Conservation (phyloP, 345 rosid species). For the Trapa bicornis region DNA sequence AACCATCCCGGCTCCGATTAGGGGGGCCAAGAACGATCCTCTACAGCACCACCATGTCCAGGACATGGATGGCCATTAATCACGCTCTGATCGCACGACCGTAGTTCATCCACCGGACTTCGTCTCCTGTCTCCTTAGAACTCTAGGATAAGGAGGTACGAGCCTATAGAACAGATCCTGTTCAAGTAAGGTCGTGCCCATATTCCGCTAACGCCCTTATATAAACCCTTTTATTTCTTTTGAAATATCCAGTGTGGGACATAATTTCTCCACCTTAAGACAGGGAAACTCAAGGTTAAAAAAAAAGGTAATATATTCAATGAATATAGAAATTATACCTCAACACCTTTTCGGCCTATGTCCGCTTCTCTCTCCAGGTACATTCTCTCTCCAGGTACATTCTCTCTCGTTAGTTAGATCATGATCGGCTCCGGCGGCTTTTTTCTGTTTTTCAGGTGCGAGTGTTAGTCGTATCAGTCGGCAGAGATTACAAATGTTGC, state of each 20-base stretch:
- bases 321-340: slow-evolving; percentile 12
- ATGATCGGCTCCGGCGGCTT: no score
- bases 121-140: no score
- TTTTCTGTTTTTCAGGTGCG: not conserved
- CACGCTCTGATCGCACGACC: slow-evolving; percentile 10
- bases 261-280: no score
- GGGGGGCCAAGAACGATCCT: not conserved
- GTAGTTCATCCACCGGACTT: no score
- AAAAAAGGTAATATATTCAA: no score
- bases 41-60: rapidly evolving
- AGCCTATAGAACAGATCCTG: slow-evolving; percentile 17
- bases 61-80: not conserved
- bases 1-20: not conserved
- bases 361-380: slow-evolving; percentile 17
- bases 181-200: slow-evolving; percentile 3
- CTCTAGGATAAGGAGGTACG: not conserved
- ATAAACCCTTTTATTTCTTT: not conserved
- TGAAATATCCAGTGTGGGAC: not conserved
- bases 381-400: slow-evolving; percentile 61
- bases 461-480: not conserved
- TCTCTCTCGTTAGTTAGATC: not conserved
- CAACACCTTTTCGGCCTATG: slow-evolving; percentile 53
- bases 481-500: not conserved
- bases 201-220: rapidly evolving
- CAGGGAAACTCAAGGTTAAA: no score